phyloP scores from a whole-genome alignment of 352 stramenopile species.

The Phytophthora quininea region DNA sequence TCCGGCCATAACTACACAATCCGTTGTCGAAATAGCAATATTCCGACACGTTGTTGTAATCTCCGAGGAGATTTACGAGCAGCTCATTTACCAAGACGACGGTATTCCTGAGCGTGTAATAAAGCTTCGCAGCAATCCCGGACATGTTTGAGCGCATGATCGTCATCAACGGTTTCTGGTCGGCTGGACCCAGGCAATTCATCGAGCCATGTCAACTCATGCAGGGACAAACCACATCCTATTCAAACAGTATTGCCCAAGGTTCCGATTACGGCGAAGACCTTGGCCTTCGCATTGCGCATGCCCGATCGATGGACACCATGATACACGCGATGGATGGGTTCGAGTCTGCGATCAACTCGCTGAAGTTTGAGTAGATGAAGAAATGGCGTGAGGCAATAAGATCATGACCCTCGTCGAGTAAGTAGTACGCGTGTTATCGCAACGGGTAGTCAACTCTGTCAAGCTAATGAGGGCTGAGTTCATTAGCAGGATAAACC shows the following conservation, averaged over 20 bases:
- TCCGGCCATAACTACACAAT: too few relatives aligned
- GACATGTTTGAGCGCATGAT: constrained; percentile 92
- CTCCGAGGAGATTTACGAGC: constrained; percentile 97
- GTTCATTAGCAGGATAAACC: too few relatives aligned
- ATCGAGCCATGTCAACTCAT: constrained; percentile 90
- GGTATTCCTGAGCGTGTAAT: constrained; percentile 54
- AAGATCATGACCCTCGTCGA: too few relatives aligned
- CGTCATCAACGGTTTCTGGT: constrained; percentile 96
- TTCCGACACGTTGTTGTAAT: constrained; percentile 88
- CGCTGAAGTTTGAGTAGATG: constrained; percentile 45
- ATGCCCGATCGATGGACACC: constrained; percentile 93
- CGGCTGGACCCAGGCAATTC: constrained; percentile 80
- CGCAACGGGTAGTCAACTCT: too few relatives aligned
- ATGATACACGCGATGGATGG: constrained; percentile 70
- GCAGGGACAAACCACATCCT: constrained; percentile 96
- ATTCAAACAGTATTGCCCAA: constrained; percentile 92
- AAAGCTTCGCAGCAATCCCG: constrained; percentile 71
- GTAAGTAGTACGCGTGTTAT: too few relatives aligned
- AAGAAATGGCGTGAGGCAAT: too few relatives aligned
- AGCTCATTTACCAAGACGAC: constrained; percentile 91
- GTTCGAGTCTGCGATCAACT: constrained; percentile 57
- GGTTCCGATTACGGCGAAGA: constrained; percentile 94
- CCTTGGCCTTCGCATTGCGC: constrained; percentile 93
- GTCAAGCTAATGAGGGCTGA: too few relatives aligned
- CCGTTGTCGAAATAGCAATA: too few relatives aligned